A percentile compares a stretch with the other conserved stretches of the same genome.
Evolutionary conservation across 2,329 filamentous ascomycete genomes (phyloP).

Genomic region (Cordyceps cateniannulata): DNA sequence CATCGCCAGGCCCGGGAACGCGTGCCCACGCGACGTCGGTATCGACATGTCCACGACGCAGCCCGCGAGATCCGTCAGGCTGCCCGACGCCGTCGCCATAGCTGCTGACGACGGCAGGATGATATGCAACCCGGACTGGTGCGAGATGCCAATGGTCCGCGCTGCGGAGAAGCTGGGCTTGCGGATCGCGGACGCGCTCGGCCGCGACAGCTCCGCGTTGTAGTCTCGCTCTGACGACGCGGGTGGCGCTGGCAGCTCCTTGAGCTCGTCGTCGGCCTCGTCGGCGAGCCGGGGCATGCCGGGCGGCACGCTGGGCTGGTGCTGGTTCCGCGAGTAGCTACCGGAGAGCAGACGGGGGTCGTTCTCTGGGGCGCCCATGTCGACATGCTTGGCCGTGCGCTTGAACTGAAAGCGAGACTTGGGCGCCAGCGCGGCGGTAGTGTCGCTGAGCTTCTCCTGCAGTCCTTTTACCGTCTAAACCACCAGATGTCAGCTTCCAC

Average conservation of each 20-base stretch:
- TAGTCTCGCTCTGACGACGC: slow-evolving; percentile 34
- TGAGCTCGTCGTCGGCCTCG: slow-evolving; percentile 19
- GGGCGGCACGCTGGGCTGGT: slow-evolving; percentile 13
- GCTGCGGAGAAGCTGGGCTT: slow-evolving; percentile 59
- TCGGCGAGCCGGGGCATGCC: slow-evolving; percentile 3
- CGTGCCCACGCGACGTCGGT: slow-evolving; percentile 47
- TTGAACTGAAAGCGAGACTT: slow-evolving; percentile 82
- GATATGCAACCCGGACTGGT: slow-evolving; percentile 65
- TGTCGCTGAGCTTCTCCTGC: slow-evolving; percentile 69
- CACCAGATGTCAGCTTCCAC: not conserved
- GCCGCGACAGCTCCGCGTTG: slow-evolving; percentile 47
- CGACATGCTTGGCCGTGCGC: slow-evolving; percentile 29
- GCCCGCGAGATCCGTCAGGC: slow-evolving; percentile 59
- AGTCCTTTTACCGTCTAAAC: slow-evolving; percentile 69
- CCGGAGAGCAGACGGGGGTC: slow-evolving; percentile 37
- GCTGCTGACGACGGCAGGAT: slow-evolving; percentile 67
- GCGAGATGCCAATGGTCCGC: slow-evolving; percentile 56
- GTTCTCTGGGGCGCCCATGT: slow-evolving; percentile 36
- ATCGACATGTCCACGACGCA: slow-evolving; percentile 79
- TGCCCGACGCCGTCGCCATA: slow-evolving; percentile 65
- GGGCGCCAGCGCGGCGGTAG: slow-evolving; percentile 60
- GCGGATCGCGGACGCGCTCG: slow-evolving; percentile 36
- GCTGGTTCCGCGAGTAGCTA: slow-evolving; percentile 24
- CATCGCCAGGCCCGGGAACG: slow-evolving; percentile 63
- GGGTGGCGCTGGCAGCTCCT: not conserved